These are phyloP conservation scores for Aspergillus homomorphus DNA, from an alignment of 495 filamentous ascomycete species.

Conservation along the genomic window DNA sequence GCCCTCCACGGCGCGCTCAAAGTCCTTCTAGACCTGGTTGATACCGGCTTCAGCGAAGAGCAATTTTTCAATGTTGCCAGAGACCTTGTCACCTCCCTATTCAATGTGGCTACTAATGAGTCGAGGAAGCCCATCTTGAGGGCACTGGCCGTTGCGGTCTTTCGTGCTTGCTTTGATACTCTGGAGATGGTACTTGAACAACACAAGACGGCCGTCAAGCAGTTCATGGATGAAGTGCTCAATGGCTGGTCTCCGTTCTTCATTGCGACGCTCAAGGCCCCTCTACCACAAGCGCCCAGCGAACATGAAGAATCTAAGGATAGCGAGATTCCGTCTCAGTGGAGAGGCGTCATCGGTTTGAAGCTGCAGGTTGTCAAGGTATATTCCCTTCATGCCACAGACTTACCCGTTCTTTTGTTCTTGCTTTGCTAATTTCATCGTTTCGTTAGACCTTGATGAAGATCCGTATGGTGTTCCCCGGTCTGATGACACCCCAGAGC, in stretches of 20 bases:
- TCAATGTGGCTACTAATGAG: slow-evolving; percentile 74
- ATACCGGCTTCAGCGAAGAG: slow-evolving; percentile 87
- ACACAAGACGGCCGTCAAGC: slow-evolving; percentile 76
- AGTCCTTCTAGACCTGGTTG: slow-evolving; percentile 85
- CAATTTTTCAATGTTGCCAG: slow-evolving; percentile 88
- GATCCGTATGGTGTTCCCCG: slow-evolving; percentile 77
- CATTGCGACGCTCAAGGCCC: slow-evolving; percentile 63
- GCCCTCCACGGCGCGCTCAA: slow-evolving; percentile 87
- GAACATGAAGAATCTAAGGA: slow-evolving; percentile 55
- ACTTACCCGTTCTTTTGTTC: not conserved
- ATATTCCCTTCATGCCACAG: slow-evolving; percentile 8
- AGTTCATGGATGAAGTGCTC: slow-evolving; percentile 82
- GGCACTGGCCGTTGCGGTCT: slow-evolving; percentile 81
- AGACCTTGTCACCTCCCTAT: slow-evolving; percentile 77
- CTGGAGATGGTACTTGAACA: slow-evolving; percentile 94
- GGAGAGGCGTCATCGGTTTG: slow-evolving; percentile 76
- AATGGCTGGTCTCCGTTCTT: slow-evolving; percentile 86
- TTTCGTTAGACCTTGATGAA: slow-evolving; percentile 75
- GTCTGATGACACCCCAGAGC: slow-evolving; percentile 75
- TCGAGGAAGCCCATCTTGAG: slow-evolving; percentile 69
- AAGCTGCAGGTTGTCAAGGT: slow-evolving; percentile 87
- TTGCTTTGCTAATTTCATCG: slow-evolving; percentile 8
- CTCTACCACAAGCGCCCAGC: slow-evolving; percentile 61
- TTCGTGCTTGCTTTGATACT: slow-evolving; percentile 86
- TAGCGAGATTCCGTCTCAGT: slow-evolving; percentile 47